Evolutionary conservation across 108 stramenopile species (phyloP).

Genomic region (Nitzschia putrida): DNA sequence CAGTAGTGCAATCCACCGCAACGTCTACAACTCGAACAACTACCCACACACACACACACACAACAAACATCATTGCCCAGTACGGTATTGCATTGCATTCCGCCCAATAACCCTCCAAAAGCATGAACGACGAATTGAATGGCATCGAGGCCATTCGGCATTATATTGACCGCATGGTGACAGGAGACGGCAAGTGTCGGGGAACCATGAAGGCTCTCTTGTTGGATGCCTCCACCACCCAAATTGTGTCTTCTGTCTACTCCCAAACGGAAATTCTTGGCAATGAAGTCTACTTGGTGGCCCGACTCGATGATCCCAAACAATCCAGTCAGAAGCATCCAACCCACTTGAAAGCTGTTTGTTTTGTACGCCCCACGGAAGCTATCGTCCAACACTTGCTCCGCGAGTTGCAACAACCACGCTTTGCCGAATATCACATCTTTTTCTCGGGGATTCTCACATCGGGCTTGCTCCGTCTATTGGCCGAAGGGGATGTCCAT

Average conservation of each 20-base stretch:
- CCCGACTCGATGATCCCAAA: slow-evolving; percentile 58
- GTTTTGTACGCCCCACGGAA: slow-evolving; percentile 93
- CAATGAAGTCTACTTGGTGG: slow-evolving; percentile 85
- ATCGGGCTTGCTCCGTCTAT: slow-evolving; percentile 64
- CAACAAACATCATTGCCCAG: too few species aligned
- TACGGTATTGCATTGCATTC: too few species aligned
- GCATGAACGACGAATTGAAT: slow-evolving; percentile 60
- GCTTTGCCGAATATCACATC: slow-evolving; percentile 95
- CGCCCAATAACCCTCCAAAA: neutral
- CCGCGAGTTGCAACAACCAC: slow-evolving; percentile 76
- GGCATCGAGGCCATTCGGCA: slow-evolving; percentile 72
- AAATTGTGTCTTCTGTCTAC: slow-evolving; percentile 85
- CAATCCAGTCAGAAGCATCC: slow-evolving; percentile 31
- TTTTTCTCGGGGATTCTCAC: slow-evolving; percentile 94
- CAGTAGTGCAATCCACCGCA: too few species aligned
- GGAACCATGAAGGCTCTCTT: slow-evolving; percentile 95
- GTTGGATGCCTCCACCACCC: slow-evolving; percentile 89
- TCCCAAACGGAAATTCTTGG: slow-evolving; percentile 88
- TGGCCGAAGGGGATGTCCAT: slow-evolving; percentile 89
- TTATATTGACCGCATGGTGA: slow-evolving; percentile 91
- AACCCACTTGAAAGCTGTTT: slow-evolving; percentile 91
- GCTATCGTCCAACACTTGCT: slow-evolving; percentile 74
- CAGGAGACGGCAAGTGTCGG: slow-evolving; percentile 63
- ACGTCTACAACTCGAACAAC: neutral
- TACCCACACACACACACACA: neutral